phyloP scores from a whole-genome alignment of 257 asterid genomes.

The Osmanthus fragrans region DNA sequence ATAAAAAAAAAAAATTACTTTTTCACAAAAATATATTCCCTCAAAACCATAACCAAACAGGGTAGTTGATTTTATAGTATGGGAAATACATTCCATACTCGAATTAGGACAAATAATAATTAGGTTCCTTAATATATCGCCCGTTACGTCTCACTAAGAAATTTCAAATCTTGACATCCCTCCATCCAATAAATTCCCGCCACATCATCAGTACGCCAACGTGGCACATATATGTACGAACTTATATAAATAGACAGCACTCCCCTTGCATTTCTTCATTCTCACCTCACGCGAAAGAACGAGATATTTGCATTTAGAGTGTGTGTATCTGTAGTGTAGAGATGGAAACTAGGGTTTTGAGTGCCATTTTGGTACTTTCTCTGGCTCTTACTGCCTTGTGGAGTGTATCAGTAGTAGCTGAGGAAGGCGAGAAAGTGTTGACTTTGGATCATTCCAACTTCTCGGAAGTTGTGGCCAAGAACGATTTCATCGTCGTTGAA shows the following conservation, averaged over 20 bases:
- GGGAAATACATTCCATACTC: no score
- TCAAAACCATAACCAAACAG: no score
- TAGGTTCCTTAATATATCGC: no score
- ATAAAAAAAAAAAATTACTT: no score
- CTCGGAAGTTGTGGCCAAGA: not conserved
- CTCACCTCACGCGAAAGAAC: not conserved
- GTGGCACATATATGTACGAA: not conserved
- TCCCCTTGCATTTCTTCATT: not conserved
- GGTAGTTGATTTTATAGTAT: no score
- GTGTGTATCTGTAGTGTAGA: not conserved
- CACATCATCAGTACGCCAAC: not conserved
- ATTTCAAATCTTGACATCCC: not conserved
- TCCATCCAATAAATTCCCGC: not conserved
- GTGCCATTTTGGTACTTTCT: conserved; percentile 13
- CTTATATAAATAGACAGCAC: not conserved
- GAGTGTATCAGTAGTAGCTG: conserved; percentile 18
- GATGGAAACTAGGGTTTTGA: conserved; percentile 3
- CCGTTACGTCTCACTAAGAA: not conserved
- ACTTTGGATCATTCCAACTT: conserved; percentile 6
- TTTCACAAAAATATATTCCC: no score
- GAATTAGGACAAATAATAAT: no score
- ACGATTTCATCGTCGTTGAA: not conserved
- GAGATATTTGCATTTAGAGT: not conserved
- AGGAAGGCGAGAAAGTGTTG: conserved; percentile 7
- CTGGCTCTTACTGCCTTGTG: not conserved